Percentiles rank a stretch among this genome's conserved stretches.
Evolutionary conservation across 1,284 basidiomycete genomes (phyloP).

Genomic region (Tylopilus sp.): DNA sequence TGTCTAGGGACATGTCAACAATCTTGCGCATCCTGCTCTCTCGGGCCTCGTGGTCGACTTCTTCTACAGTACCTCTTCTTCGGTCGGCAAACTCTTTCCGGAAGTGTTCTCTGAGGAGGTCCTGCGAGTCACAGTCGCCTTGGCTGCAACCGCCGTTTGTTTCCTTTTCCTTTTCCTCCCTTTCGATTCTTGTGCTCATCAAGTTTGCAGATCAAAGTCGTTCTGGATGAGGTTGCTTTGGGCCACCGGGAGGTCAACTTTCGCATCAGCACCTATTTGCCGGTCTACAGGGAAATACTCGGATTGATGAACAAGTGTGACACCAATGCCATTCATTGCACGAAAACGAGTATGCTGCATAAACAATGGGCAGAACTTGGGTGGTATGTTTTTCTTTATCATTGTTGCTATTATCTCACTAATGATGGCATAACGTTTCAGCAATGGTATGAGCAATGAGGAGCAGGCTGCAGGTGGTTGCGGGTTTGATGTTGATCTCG

Average conservation of each 20-base stretch:
- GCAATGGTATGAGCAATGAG: not conserved
- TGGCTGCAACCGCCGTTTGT: conserved; percentile 1
- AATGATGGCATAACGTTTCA: not conserved
- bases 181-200: not conserved
- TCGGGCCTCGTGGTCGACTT: too few species aligned
- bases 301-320: conserved; percentile 9
- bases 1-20: conserved; percentile 16
- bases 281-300: not conserved
- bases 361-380: conserved; percentile 1
- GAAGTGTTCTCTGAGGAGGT: conserved; percentile 2
- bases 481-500: not conserved
- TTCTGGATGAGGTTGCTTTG: not conserved
- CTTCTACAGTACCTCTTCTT: too few species aligned
- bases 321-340: not conserved
- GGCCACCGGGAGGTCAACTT: conserved; percentile 5
- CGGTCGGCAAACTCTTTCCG: too few species aligned
- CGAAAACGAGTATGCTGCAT: not conserved
- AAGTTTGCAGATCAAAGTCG: conserved; percentile 6
- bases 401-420: too few species aligned
- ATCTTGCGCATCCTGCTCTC: too few species aligned
- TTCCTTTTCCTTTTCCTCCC: not conserved
- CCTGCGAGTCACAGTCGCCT: not conserved
- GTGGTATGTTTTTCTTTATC: not conserved
- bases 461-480: not conserved
- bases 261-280: not conserved